Evolutionary conservation across 2,329 filamentous ascomycete species (phyloP), one percentile per base, ranked within the genome.

Genomic region (Penicillium expansum): DNA sequence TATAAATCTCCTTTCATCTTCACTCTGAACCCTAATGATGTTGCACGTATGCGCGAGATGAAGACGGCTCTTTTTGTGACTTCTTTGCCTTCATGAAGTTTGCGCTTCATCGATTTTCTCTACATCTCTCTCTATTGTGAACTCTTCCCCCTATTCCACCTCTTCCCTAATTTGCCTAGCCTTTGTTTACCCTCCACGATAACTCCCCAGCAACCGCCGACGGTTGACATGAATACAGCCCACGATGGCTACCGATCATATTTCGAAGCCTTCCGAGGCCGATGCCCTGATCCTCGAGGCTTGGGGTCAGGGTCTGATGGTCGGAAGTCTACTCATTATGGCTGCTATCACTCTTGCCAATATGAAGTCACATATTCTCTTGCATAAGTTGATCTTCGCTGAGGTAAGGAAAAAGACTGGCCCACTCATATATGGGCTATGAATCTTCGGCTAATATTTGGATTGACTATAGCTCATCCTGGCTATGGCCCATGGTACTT

Each of bases 401-500:
- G 80, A 82, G 71, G 79, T 80, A 56, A 35, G 48, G 13, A 22
- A 16, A 29, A 24, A 14, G 4, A 20, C 18, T 32, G 11, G 13
- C n/a, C 4, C 13, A n/a, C 3, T 18, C 11, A 49, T 35, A 1
- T 1, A 6, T 29, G 1, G 8, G 9, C 8, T 11, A 16, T 2
- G 7, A 5, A 13, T 29, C 10, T n/a, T 8, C 5, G 2, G 9
- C 48, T 56, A 22, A 56, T 35, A 2, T 10, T 5, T 8, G 4
- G 1, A 20, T 22, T 8, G 5, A 24, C 2, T 24, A 18, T 50
- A 83, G 82, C 74, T 86, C 16, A 61, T 85, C n/a, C 73, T 85
- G 5, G 83, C 81, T 5, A 76, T 83, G 57, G 78, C 79, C 49
- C 82, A 86, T 65, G 83, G 83, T 8, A 83, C 83, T 57, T 86